Evolutionary conservation across 495 filamentous ascomycete genomes (phyloP).

Genomic region (Penicillium atrosanguineum): DNA sequence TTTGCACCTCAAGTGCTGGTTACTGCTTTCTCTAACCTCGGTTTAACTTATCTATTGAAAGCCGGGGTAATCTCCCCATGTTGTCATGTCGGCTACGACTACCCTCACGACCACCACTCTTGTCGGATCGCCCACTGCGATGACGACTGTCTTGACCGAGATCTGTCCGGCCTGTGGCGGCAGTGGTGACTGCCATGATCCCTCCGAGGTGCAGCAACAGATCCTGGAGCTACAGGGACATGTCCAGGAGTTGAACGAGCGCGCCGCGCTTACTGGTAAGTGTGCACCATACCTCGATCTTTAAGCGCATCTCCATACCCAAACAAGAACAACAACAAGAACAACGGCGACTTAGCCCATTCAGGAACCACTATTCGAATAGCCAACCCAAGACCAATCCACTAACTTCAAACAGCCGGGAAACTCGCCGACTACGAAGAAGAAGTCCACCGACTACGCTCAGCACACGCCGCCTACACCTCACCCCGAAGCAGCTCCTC

Average conservation of each 20-base stretch:
- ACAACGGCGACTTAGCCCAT: background rate
- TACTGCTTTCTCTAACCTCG: background rate
- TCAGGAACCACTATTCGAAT: background rate
- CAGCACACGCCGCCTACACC: slow-evolving; percentile 31
- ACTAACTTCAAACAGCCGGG: slow-evolving; percentile 47
- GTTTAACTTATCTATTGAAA: background rate
- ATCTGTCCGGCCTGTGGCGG: slow-evolving; percentile 50
- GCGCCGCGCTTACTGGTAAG: slow-evolving; percentile 74
- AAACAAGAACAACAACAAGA: too few species aligned
- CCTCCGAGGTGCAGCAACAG: slow-evolving; percentile 57
- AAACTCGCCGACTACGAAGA: slow-evolving; percentile 95
- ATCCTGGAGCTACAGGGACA: slow-evolving; percentile 83
- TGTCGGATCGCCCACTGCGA: slow-evolving; percentile 31
- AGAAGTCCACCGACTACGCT: slow-evolving; percentile 67
- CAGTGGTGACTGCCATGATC: slow-evolving; percentile 30
- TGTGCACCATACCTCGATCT: background rate
- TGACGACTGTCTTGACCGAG: slow-evolving; percentile 29
- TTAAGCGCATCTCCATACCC: background rate
- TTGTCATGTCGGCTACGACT: slow-evolving; percentile 32
- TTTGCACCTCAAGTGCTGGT: background rate
- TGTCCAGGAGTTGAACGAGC: slow-evolving; percentile 67
- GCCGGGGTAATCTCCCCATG: slow-evolving; percentile 19
- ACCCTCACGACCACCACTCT: slow-evolving; percentile 36
- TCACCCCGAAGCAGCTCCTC: slow-evolving; percentile 31
- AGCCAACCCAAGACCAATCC: background rate